phyloP scores from a whole-genome alignment of 2,329 filamentous ascomycete genomes.

The Domatiomyces catenatus region DNA sequence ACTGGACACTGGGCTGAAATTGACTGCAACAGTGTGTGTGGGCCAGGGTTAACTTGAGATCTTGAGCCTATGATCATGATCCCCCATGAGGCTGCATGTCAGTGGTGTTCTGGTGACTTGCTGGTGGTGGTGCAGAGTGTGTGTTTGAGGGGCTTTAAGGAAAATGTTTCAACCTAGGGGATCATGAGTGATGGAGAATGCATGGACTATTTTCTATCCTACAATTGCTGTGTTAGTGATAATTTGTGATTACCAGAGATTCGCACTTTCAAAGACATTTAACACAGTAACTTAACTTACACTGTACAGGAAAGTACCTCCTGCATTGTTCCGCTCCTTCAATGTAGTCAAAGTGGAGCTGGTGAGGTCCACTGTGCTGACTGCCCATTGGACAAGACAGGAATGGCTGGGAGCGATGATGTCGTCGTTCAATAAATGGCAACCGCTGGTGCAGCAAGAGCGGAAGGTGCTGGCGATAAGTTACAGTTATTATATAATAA shows the following conservation, averaged over 20 bases:
- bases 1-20: not conserved
- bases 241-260: too few species aligned
- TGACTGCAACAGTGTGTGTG: not conserved
- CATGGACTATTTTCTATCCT: not conserved
- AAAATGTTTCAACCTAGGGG: not conserved
- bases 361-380: not conserved
- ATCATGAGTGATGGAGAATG: not conserved
- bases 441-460: not conserved
- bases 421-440: not conserved
- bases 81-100: not conserved
- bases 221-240: not conserved
- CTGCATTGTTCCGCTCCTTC: too few species aligned
- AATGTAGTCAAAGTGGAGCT: too few species aligned
- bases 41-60: not conserved
- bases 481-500: too few species aligned
- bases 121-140: not conserved
- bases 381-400: not conserved
- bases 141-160: not conserved
- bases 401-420: not conserved
- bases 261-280: too few species aligned
- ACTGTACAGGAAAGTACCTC: too few species aligned
- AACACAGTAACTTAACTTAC: too few species aligned
- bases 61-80: not conserved
- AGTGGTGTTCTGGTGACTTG: not conserved
- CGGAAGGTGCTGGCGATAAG: too few species aligned